These are phyloP conservation scores for Solanum microdontum DNA, from an alignment of 257 asterid genomes.

Conservation along the genomic window DNA sequence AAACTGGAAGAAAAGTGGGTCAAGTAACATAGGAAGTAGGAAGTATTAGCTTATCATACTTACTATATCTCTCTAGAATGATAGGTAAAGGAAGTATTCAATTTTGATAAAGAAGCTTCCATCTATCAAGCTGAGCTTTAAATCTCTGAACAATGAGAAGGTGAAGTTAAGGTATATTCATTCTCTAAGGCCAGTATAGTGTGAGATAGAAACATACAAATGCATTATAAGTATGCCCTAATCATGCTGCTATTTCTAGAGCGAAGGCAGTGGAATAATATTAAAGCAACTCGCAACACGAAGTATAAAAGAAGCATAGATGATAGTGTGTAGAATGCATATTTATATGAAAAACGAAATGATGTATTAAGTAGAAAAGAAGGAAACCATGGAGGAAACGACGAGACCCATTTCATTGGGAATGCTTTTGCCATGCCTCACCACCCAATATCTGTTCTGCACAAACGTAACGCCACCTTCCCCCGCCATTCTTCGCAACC, in stretches of 20 bases:
- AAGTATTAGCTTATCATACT: background rate
- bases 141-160: background rate
- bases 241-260: background rate
- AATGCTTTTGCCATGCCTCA: conserved; percentile 91
- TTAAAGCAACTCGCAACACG: background rate
- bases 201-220: background rate
- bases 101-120: background rate
- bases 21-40: background rate
- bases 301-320: background rate
- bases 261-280: background rate
- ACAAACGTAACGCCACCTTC: conserved; percentile 13
- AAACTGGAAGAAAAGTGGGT: background rate
- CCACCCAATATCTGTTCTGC: conserved; percentile 60
- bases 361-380: background rate
- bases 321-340: background rate
- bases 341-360: too few species aligned
- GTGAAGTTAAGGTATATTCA: background rate
- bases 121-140: background rate
- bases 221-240: background rate
- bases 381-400: conserved; percentile 68
- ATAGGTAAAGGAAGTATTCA: background rate
- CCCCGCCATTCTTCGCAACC: background rate
- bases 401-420: conserved; percentile 71
- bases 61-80: background rate
- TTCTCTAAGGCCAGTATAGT: background rate